Evolutionary conservation across 1,284 basidiomycete species (phyloP).

Genomic region (Pascua sp.): DNA sequence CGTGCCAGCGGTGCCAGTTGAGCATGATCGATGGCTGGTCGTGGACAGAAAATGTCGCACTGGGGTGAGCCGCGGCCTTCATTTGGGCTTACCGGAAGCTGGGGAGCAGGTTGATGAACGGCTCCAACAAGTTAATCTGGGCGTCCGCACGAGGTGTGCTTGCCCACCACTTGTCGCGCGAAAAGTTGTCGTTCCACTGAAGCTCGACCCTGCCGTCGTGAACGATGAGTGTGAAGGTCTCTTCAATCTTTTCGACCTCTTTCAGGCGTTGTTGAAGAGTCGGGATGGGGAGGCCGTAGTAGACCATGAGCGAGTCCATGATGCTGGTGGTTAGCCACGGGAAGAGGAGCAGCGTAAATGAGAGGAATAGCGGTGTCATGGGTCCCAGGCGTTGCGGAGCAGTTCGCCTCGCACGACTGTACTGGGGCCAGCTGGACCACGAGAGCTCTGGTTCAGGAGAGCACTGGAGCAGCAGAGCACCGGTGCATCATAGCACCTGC

Average conservation of each 20-base stretch:
- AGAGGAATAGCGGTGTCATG: too few species aligned
- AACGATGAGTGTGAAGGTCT: conserved; percentile 50
- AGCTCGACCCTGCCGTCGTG: conserved; percentile 48
- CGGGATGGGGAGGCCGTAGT: conserved; percentile 42
- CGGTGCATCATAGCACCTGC: too few species aligned
- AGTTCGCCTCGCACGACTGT: too few species aligned
- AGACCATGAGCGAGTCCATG: conserved; percentile 47
- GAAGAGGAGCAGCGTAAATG: too few species aligned
- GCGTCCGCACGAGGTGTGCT: conserved; percentile 44
- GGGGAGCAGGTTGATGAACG: conserved; percentile 41
- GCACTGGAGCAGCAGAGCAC: too few species aligned
- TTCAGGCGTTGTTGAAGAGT: conserved; percentile 36
- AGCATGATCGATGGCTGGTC: conserved; percentile 49
- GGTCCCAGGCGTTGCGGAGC: too few species aligned
- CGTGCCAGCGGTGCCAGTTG: conserved; percentile 36
- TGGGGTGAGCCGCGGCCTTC: too few species aligned
- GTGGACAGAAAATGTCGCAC: conserved; percentile 49
- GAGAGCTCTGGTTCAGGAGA: too few species aligned
- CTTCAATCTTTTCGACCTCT: conserved; percentile 45
- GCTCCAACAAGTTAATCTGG: conserved; percentile 51
- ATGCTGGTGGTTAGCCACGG: conserved; percentile 28
- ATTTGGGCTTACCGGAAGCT: conserved; percentile 13
- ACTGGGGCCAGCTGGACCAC: too few species aligned
- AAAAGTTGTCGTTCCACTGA: conserved; percentile 52
- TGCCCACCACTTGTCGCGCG: conserved; percentile 47